Evolutionary conservation across 2,329 filamentous ascomycete species (phyloP), one percentile per base, ranked within the genome.

Genomic region (Thelonectria olida): DNA sequence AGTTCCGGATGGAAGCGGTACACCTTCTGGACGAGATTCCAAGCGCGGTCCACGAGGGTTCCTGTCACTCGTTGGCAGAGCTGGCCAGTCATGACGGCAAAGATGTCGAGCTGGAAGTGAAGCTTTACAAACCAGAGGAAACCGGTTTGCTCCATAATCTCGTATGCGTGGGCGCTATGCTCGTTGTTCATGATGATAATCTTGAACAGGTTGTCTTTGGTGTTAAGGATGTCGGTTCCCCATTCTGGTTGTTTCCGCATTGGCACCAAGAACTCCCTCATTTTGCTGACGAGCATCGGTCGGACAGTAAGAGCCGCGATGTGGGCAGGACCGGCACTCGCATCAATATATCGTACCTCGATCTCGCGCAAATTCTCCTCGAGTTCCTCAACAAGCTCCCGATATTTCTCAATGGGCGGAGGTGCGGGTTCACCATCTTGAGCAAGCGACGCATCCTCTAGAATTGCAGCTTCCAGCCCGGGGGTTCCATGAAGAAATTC

Each of bases 31-130:
- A 86, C 74, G 22, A 79, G 74, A 8, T 65, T 68, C 86, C 86
- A 88, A 1, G 82, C 85, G 27, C 82, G 79, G 44, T 87, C 84
- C 8, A 85, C 81, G 9, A 88, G 74, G 4, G 70, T 73, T 8
- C 86, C 85, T 2, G 76, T 77, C 0, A 78, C 79, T 36, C 83
- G 81, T 28, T 80, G 77, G 63, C 79, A 81, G 12, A 88, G 79
- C 68, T 87, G 83, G 5, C 83, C 83, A 0, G 82, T 81, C 71
- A 87, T 79, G 69, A 85, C 86, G 36, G 82, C 76, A 62, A 88
- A 84, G 22, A 87, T 75, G 56, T 86, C 85, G 48, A 84, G 73
- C 67, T 87, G 85, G 71, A 88, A 86, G 67, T 86, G 82, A 22
- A 78, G 74, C 61, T 81, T 80, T 70, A 82, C 77, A 65, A 83